These are phyloP conservation scores for Metschnikowia amazonensis DNA, from an alignment of 805 yeast species.

Conservation along the genomic window DNA sequence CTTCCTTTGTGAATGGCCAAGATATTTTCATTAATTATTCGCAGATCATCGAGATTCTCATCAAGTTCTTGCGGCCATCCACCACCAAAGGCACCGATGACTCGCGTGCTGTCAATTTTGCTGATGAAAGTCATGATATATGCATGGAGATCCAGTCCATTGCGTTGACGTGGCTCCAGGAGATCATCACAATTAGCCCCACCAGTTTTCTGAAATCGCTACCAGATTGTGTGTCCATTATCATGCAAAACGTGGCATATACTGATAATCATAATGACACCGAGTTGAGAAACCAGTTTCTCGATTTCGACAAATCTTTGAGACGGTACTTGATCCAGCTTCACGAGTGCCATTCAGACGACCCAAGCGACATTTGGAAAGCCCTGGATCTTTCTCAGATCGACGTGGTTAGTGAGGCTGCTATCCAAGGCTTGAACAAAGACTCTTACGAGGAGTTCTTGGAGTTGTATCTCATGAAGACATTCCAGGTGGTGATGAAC, in stretches of 20 bases:
- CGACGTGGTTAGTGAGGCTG: slow-evolving; percentile 48
- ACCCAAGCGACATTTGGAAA: slow-evolving; percentile 4
- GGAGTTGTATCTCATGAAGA: slow-evolving; percentile 41
- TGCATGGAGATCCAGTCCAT: slow-evolving; percentile 66
- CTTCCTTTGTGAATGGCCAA: slow-evolving; percentile 46
- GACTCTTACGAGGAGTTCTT: slow-evolving; percentile 40
- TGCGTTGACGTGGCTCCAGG: slow-evolving; percentile 78
- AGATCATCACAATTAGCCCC: slow-evolving; percentile 70
- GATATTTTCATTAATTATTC: slow-evolving; percentile 79
- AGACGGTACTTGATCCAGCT: slow-evolving; percentile 31
- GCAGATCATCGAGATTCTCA: slow-evolving; percentile 72
- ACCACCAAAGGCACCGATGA: slow-evolving; percentile 6
- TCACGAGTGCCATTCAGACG: slow-evolving; percentile 21
- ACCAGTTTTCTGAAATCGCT: slow-evolving; percentile 67
- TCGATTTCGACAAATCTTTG: slow-evolving; percentile 32
- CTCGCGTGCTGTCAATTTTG: slow-evolving; percentile 19
- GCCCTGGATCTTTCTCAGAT: slow-evolving; percentile 8
- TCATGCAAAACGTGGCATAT: slow-evolving; percentile 44
- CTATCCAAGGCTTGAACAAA: slow-evolving; percentile 44
- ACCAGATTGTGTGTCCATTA: slow-evolving; percentile 68
- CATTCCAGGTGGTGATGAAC: slow-evolving; percentile 65
- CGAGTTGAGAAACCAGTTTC: slow-evolving; percentile 35
- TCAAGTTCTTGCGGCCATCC: slow-evolving; percentile 62
- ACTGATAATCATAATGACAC: slow-evolving; percentile 35
- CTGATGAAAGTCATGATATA: slow-evolving; percentile 37